Evolutionary conservation across 2,329 filamentous ascomycete genomes (phyloP).

Genomic region (Xylariaceae sp.): DNA sequence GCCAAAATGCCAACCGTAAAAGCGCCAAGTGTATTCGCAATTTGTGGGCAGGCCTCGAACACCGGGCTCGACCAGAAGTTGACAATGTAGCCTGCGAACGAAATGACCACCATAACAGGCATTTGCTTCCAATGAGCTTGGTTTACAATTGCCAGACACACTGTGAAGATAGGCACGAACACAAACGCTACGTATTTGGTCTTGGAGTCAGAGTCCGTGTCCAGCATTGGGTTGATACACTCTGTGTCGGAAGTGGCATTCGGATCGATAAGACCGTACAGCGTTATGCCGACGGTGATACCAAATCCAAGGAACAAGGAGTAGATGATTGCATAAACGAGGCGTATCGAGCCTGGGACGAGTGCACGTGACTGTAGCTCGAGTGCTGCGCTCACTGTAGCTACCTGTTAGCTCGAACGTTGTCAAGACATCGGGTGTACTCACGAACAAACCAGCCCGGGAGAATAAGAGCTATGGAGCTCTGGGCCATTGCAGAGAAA

Average conservation of each 20-base stretch:
- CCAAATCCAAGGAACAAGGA: slow-evolving; percentile 69
- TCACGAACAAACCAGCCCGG: slow-evolving; percentile 53
- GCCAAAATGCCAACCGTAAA: slow-evolving; percentile 72
- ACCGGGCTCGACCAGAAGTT: slow-evolving; percentile 67
- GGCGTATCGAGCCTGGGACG: slow-evolving; percentile 67
- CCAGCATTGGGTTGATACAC: slow-evolving; percentile 28
- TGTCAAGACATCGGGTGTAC: slow-evolving; percentile 6
- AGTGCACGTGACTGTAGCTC: slow-evolving; percentile 68
- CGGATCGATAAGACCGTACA: slow-evolving; percentile 43
- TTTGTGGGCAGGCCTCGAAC: slow-evolving; percentile 67
- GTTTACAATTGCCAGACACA: slow-evolving; percentile 72
- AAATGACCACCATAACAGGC: slow-evolving; percentile 71
- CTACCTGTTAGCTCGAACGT: slow-evolving; percentile 3
- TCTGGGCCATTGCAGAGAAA: slow-evolving; percentile 68
- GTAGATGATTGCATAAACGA: slow-evolving; percentile 73
- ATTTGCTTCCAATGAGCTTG: slow-evolving; percentile 79
- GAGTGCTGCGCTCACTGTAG: slow-evolving; percentile 38
- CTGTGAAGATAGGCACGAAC: slow-evolving; percentile 69
- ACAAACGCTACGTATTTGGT: slow-evolving; percentile 51
- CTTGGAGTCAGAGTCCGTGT: not conserved
- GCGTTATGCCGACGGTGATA: slow-evolving; percentile 49
- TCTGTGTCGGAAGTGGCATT: slow-evolving; percentile 34
- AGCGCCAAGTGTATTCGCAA: slow-evolving; percentile 73
- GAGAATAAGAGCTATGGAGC: slow-evolving; percentile 71
- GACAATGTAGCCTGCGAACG: slow-evolving; percentile 69